Evolutionary conservation across 805 yeast species (phyloP).

Genomic region (Peterozyma xylosa): DNA sequence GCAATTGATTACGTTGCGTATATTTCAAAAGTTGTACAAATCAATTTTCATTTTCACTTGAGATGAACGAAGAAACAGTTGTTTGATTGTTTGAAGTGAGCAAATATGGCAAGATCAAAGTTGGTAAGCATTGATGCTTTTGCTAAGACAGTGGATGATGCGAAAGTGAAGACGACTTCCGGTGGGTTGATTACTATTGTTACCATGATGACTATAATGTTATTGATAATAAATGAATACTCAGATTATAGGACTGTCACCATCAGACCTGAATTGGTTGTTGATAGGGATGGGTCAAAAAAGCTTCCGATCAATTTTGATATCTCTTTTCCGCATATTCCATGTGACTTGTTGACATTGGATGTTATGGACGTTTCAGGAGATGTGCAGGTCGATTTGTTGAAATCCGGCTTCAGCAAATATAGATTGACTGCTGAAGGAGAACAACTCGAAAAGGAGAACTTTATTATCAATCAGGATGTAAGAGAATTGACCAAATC

Average conservation of each 20-base stretch:
- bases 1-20: too few species aligned
- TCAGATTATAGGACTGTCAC: slow-evolving; percentile 59
- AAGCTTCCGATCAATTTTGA: slow-evolving; percentile 76
- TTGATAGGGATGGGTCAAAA: slow-evolving; percentile 73
- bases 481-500: slow-evolving; percentile 15
- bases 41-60: too few species aligned
- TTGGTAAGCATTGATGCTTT: slow-evolving; percentile 78
- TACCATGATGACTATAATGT: slow-evolving; percentile 52
- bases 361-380: slow-evolving; percentile 90
- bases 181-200: slow-evolving; percentile 85
- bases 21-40: too few species aligned
- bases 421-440: slow-evolving; percentile 56
- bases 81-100: neutral
- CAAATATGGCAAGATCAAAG: slow-evolving; percentile 20
- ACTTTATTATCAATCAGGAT: slow-evolving; percentile 24
- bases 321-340: slow-evolving; percentile 74
- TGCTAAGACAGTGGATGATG: slow-evolving; percentile 91
- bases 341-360: slow-evolving; percentile 75
- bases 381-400: slow-evolving; percentile 68
- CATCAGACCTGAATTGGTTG: slow-evolving; percentile 77
- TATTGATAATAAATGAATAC: slow-evolving; percentile 71
- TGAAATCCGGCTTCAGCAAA: slow-evolving; percentile 64
- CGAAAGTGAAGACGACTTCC: slow-evolving; percentile 75
- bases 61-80: too few species aligned
- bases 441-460: slow-evolving; percentile 23